A percentile compares a stretch with the other conserved stretches of the same genome.
Evolutionary conservation across 225 moss, liverwort and hornwort species (phyloP).

Genomic region (Sphagnum tenellum): DNA sequence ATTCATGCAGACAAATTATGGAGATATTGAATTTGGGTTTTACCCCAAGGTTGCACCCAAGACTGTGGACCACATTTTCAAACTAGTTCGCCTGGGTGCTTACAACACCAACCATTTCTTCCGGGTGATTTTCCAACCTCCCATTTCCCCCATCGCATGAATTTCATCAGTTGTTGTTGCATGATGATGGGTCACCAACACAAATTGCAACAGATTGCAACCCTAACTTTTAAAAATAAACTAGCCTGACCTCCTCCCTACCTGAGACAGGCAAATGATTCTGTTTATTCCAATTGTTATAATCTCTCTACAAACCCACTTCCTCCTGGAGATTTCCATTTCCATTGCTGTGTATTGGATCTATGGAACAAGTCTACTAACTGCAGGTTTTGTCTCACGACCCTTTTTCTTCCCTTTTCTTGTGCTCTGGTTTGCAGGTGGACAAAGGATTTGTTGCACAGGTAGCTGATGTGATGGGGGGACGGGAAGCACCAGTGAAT

Average conservation of each 20-base stretch:
- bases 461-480: slow-evolving; percentile 89
- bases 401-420: slow-evolving; percentile 1
- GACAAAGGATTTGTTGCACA: slow-evolving; percentile 97
- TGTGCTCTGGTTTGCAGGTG: slow-evolving; percentile 41
- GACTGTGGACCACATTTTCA: slow-evolving; percentile 84
- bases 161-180: too few relatives aligned
- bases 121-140: slow-evolving; percentile 31
- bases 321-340: too few relatives aligned
- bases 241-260: too few relatives aligned
- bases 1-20: slow-evolving; percentile 63
- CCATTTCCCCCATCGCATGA: too few relatives aligned
- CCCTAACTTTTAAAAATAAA: too few relatives aligned
- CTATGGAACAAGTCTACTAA: too few relatives aligned
- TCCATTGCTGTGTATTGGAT: too few relatives aligned
- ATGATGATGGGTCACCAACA: too few relatives aligned
- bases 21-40: slow-evolving; percentile 96
- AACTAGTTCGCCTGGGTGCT: slow-evolving; percentile 75
- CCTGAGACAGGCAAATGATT: too few relatives aligned
- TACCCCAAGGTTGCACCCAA: slow-evolving; percentile 82
- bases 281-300: too few relatives aligned
- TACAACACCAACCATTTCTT: slow-evolving; percentile 99
- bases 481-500: slow-evolving; percentile 78
- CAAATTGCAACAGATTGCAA: too few relatives aligned
- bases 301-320: too few relatives aligned
- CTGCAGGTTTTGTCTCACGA: background rate